Percentiles rank a stretch among this genome's conserved stretches.
Conservation (phyloP, 164 flowering plant species). For the Piper betle region DNA sequence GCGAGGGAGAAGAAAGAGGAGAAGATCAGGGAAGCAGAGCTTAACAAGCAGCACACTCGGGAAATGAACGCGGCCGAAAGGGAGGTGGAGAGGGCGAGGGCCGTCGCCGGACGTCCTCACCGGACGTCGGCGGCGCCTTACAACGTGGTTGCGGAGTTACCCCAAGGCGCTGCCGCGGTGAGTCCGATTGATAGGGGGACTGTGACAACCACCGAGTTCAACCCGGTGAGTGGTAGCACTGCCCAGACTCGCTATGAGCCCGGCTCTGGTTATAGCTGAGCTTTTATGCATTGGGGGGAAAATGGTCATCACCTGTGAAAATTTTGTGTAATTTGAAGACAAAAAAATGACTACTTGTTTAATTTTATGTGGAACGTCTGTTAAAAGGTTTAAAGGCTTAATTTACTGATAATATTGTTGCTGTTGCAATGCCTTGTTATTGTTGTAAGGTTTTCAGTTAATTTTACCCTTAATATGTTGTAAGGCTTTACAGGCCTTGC, state of each 20-base stretch:
- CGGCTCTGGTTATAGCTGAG: neutral
- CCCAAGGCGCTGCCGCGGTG: neutral
- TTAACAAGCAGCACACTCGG: constrained; percentile 27
- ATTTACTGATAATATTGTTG: too few species aligned
- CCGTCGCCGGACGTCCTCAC: constrained; percentile 8
- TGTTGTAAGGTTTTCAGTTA: too few species aligned
- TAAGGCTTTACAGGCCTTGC: too few species aligned
- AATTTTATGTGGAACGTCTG: too few species aligned
- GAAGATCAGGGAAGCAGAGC: constrained; percentile 29
- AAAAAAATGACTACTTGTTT: too few species aligned
- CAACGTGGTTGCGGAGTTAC: neutral
- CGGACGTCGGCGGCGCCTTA: neutral
- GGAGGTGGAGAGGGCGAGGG: constrained; percentile 3
- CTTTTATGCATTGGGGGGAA: too few species aligned
- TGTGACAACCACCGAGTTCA: neutral
- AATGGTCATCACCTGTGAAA: too few species aligned
- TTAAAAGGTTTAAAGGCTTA: too few species aligned
- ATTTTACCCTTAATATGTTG: too few species aligned
- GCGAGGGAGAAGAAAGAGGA: constrained; percentile 40
- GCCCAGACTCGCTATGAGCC: neutral
- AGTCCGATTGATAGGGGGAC: neutral
- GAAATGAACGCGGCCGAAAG: constrained; percentile 24
- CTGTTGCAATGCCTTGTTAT: too few species aligned
- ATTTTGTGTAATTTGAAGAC: too few species aligned
- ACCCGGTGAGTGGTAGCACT: neutral